These are phyloP conservation scores for Naganishia liquefaciens DNA, from an alignment of 1,284 basidiomycete genomes.

Conservation along the genomic window DNA sequence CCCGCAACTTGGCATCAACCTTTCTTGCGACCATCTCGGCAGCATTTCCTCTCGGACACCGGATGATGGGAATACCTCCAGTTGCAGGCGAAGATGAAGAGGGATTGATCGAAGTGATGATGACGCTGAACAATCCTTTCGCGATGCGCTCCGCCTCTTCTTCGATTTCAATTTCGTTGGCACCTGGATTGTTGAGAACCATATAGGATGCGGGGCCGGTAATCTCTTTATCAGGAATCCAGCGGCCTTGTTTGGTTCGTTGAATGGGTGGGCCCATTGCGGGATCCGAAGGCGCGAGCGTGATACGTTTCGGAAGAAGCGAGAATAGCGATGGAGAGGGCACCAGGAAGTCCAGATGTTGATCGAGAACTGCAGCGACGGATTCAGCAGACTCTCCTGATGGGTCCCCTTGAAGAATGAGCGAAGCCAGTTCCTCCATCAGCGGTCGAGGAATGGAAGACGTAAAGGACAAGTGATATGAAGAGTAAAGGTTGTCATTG, in stretches of 20 bases:
- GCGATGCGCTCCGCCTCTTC: slow-evolving; percentile 91
- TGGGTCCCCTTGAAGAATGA: slow-evolving; percentile 71
- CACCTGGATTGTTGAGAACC: slow-evolving; percentile 87
- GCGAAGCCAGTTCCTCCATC: slow-evolving; percentile 88
- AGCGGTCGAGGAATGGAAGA: slow-evolving; percentile 83
- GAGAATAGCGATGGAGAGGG: slow-evolving; percentile 95
- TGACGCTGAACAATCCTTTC: slow-evolving; percentile 84
- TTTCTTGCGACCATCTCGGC: slow-evolving; percentile 98
- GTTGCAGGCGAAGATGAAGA: slow-evolving; percentile 62
- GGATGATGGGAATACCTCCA: slow-evolving; percentile 79
- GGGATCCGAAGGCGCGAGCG: slow-evolving; percentile 34
- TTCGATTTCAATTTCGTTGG: slow-evolving; percentile 88
- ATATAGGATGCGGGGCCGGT: slow-evolving; percentile 64
- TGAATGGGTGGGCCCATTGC: slow-evolving; percentile 38
- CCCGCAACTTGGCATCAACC: slow-evolving; percentile 86
- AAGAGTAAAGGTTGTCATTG: slow-evolving; percentile 83
- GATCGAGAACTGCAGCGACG: slow-evolving; percentile 80
- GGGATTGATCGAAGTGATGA: slow-evolving; percentile 64
- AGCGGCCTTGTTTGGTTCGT: slow-evolving; percentile 38
- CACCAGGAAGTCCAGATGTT: slow-evolving; percentile 95
- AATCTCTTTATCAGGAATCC: slow-evolving; percentile 43
- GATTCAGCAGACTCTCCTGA: slow-evolving; percentile 71
- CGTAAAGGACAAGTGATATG: slow-evolving; percentile 93
- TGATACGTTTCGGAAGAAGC: slow-evolving; percentile 63
- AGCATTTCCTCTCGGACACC: slow-evolving; percentile 91